phyloP scores from a whole-genome alignment of 352 stramenopile species.

The Pythium dissimile region DNA sequence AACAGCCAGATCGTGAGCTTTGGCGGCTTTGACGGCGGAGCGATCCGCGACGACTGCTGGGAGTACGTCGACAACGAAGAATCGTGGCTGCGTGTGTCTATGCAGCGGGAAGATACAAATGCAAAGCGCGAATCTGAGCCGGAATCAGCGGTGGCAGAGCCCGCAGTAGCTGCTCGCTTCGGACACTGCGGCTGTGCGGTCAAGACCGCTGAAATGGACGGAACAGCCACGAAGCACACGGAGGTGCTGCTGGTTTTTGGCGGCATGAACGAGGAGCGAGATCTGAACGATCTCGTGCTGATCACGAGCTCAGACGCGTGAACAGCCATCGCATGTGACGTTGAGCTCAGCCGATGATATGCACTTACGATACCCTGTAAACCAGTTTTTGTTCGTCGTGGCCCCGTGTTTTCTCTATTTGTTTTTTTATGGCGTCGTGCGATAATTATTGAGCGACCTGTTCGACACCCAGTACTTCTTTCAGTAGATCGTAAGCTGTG shows the following conservation, averaged over 20 bases:
- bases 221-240: background rate
- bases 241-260: constrained; percentile 46
- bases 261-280: constrained; percentile 33
- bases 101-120: no score
- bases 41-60: constrained; percentile 45
- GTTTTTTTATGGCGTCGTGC: background rate
- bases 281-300: constrained; percentile 26
- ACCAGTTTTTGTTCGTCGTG: background rate
- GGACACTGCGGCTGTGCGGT: constrained; percentile 41
- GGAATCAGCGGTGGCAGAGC: background rate
- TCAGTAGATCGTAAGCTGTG: constrained; percentile 84
- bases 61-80: constrained; percentile 43
- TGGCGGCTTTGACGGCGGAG: constrained; percentile 46
- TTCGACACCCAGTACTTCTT: constrained; percentile 81
- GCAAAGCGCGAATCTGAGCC: no score
- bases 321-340: no score
- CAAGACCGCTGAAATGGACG: background rate
- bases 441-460: constrained; percentile 31
- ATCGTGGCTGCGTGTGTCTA: constrained; percentile 28
- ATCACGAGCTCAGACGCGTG: constrained; percentile 1
- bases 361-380: no score
- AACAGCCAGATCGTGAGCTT: constrained; percentile 38
- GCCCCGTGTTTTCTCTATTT: constrained; percentile 4
- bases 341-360: no score
- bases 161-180: constrained; percentile 27